Percentiles rank a stretch among this genome's conserved stretches.
phyloP scores from a whole-genome alignment of 305 asterid genomes.

The Fraxinus baroniana region DNA sequence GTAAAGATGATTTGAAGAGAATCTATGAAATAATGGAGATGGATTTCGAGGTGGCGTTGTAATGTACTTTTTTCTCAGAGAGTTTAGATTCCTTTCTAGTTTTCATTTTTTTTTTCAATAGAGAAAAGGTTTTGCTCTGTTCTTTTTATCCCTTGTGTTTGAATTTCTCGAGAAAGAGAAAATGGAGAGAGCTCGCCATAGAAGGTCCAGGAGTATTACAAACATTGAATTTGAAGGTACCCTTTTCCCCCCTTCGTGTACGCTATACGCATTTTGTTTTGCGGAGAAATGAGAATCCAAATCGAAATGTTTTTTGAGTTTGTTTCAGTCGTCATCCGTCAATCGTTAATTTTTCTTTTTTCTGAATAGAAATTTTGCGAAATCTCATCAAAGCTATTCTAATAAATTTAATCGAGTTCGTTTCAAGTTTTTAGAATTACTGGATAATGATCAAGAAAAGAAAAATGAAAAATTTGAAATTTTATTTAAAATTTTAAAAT shows the following conservation, averaged over 20 bases:
- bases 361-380: background rate
- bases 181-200: slow-evolving; percentile 49
- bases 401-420: background rate
- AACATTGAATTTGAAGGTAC: slow-evolving; percentile 42
- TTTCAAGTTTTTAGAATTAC: background rate
- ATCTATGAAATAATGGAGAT: slow-evolving; percentile 32
- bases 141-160: slow-evolving; percentile 2
- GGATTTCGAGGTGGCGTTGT: slow-evolving; percentile 49
- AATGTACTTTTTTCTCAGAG: slow-evolving; percentile 52
- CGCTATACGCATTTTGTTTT: background rate
- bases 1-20: slow-evolving; percentile 34
- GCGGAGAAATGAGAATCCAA: background rate
- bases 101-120: slow-evolving; percentile 8
- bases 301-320: background rate
- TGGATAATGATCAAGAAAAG: background rate
- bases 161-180: slow-evolving; percentile 19
- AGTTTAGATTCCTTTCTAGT: slow-evolving; percentile 30
- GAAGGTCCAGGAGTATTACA: slow-evolving; percentile 53
- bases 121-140: slow-evolving; percentile 21
- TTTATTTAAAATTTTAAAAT: too few relatives aligned
- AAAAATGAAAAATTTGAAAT: background rate
- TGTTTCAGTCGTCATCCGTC: background rate
- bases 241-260: background rate
- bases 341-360: background rate
- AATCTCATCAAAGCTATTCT: background rate